Evolutionary conservation across 306 rosid genomes (phyloP).

Genomic region (Rosa persica): DNA sequence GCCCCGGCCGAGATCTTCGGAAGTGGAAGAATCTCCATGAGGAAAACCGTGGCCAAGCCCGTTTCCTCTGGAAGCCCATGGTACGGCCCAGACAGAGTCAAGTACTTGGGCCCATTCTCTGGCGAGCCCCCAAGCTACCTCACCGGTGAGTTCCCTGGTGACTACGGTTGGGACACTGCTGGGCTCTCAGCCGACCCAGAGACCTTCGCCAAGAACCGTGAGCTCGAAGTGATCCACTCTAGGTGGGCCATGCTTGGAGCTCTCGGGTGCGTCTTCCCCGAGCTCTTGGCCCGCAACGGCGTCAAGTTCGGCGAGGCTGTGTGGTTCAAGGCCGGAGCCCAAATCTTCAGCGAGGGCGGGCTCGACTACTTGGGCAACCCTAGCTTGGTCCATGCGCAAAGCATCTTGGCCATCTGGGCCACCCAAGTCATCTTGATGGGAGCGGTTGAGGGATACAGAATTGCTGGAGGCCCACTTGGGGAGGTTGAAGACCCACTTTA

Average conservation of each 20-base stretch:
- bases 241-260: constrained; percentile 98
- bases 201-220: constrained; percentile 80
- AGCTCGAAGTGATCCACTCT: constrained; percentile 74
- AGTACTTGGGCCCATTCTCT: constrained; percentile 88
- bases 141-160: constrained; percentile 76
- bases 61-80: constrained; percentile 74
- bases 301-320: constrained; percentile 86
- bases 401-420: constrained; percentile 93
- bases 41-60: constrained; percentile 37
- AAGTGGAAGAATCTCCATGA: constrained; percentile 50
- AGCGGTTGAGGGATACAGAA: constrained; percentile 83
- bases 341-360: constrained; percentile 91
- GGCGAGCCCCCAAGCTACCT: constrained; percentile 83
- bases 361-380: constrained; percentile 96
- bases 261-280: constrained; percentile 78
- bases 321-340: constrained; percentile 95
- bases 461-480: constrained; percentile 90
- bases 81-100: constrained; percentile 93
- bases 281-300: constrained; percentile 80
- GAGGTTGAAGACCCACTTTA: constrained; percentile 82
- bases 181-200: constrained; percentile 92
- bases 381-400: constrained; percentile 86
- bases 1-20: constrained; percentile 42
- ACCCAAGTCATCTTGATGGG: constrained; percentile 79
- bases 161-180: constrained; percentile 92